Percentiles rank a stretch among this genome's conserved stretches.
phyloP scores from a whole-genome alignment of 495 filamentous ascomycete genomes.

The Aspergillus nanangensis region DNA sequence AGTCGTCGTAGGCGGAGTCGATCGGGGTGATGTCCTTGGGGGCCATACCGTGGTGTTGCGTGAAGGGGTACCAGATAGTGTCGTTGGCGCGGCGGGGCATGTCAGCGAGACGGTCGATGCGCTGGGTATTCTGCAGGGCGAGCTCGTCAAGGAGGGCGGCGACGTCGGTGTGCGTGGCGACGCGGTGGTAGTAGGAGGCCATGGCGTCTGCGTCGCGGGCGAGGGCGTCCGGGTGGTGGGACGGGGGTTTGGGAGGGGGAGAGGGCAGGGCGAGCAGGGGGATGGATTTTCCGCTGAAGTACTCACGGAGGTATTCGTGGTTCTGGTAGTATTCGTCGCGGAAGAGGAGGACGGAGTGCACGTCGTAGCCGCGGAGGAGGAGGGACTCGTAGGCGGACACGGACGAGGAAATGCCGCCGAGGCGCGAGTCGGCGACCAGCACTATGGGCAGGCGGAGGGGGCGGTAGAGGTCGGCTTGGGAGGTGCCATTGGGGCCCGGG shows the following conservation, averaged over 20 bases:
- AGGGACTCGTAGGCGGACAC: slow-evolving; percentile 75
- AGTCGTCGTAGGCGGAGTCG: slow-evolving; percentile 71
- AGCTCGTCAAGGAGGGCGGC: slow-evolving; percentile 43
- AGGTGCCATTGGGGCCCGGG: slow-evolving; percentile 65
- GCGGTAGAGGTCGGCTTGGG: slow-evolving; percentile 70
- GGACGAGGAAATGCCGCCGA: slow-evolving; percentile 71
- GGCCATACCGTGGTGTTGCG: slow-evolving; percentile 62
- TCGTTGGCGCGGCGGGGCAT: slow-evolving; percentile 55
- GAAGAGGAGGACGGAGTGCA: slow-evolving; percentile 62
- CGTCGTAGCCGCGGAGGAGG: slow-evolving; percentile 66
- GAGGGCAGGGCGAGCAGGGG: slow-evolving; percentile 46
- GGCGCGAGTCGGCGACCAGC: slow-evolving; percentile 62
- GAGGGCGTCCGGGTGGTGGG: slow-evolving; percentile 22
- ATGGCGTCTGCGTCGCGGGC: slow-evolving; percentile 50
- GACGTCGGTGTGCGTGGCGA: slow-evolving; percentile 31
- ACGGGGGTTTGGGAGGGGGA: slow-evolving; percentile 42
- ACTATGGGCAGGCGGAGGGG: slow-evolving; percentile 67
- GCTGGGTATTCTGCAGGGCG: slow-evolving; percentile 38
- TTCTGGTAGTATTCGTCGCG: slow-evolving; percentile 58
- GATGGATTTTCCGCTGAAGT: slow-evolving; percentile 57
- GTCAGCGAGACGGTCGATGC: slow-evolving; percentile 50
- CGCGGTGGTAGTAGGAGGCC: slow-evolving; percentile 51
- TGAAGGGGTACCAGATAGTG: slow-evolving; percentile 78
- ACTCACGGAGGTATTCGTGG: slow-evolving; percentile 55
- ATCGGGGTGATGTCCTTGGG: slow-evolving; percentile 60